Evolutionary conservation across 257 asterid genomes (phyloP), one percentile per base, ranked within the genome.

Genomic region (Salvia hispanica): DNA sequence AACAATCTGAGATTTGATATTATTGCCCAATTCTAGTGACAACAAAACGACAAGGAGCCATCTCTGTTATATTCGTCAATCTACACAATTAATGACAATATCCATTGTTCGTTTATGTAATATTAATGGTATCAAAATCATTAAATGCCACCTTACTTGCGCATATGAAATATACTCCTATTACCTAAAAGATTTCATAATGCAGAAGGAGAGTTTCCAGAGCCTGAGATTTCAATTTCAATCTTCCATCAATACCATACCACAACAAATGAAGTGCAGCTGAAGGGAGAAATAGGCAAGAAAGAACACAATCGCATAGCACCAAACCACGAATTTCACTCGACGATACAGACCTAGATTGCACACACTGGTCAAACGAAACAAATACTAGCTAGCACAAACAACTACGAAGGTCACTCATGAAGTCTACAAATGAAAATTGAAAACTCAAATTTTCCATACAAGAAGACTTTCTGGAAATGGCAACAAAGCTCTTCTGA

Each of bases 11-110:
- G 46, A 44, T 33, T 58, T 65, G 61, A 58, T 57, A 33, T 61
- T 16, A 18, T 64, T 33, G 43, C 57, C 57, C 46, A 62, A 45
- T 46, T 68, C 67, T 47, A 61, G 44, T 25, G 62, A 65, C 48
- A 54, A 40, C 40, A 48, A 51, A 53, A 66, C 59, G 51, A 51
- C 43, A 12, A 10, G 58, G 25, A 43, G 15, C 4, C 11, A 54
- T 21, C 44, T 51, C 43, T 55, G 51, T 18, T 12, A 65, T 39
- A 33, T 12, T 39, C 18, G 28, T 54, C 43, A 14, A 9, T 34
- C 67, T 55, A 46, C 36, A 59, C 6, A 40, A 42, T 37, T 67
- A 11, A 21, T 28, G 52, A 43, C 12, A 36, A 10, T 8, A n/a
- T 15, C 5, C 33, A 36, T 58, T 34, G 34, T 5, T 65, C 39